These are phyloP conservation scores for Leucaena leucocephala DNA, from an alignment of 306 rosid species.

Conservation along the genomic window DNA sequence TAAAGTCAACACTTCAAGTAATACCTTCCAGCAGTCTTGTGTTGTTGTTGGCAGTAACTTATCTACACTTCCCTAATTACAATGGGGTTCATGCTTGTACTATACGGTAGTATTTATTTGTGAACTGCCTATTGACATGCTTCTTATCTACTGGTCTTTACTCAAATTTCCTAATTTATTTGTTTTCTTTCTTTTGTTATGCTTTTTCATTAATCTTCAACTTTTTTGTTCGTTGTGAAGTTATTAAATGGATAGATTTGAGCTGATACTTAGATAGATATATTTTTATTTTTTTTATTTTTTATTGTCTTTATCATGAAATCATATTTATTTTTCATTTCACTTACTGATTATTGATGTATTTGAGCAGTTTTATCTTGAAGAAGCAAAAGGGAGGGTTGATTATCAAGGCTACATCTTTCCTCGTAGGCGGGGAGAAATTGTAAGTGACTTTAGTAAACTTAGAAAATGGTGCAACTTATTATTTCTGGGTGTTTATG, in stretches of 20 bases:
- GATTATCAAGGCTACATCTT: constrained; percentile 96
- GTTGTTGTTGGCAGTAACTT: neutral
- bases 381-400: constrained; percentile 83
- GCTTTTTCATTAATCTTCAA: constrained; percentile 15
- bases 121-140: neutral
- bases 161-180: constrained; percentile 3
- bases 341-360: constrained; percentile 18
- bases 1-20: constrained; percentile 25
- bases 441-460: constrained; percentile 52
- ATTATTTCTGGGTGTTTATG: neutral
- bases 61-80: neutral
- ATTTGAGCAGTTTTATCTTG: constrained; percentile 79
- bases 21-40: constrained; percentile 17
- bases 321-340: constrained; percentile 3
- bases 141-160: constrained; percentile 2
- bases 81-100: neutral
- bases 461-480: neutral
- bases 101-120: neutral
- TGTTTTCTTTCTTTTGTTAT: neutral
- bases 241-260: constrained; percentile 16
- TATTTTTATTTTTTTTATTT: neutral
- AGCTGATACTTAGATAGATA: neutral
- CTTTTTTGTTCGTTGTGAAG: constrained; percentile 3
- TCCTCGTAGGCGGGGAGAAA: constrained; percentile 75
- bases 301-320: neutral